Evolutionary conservation across 2,329 filamentous ascomycete species (phyloP), one percentile per base, ranked within the genome.

Genomic region (Beauveria pseudobassiana): DNA sequence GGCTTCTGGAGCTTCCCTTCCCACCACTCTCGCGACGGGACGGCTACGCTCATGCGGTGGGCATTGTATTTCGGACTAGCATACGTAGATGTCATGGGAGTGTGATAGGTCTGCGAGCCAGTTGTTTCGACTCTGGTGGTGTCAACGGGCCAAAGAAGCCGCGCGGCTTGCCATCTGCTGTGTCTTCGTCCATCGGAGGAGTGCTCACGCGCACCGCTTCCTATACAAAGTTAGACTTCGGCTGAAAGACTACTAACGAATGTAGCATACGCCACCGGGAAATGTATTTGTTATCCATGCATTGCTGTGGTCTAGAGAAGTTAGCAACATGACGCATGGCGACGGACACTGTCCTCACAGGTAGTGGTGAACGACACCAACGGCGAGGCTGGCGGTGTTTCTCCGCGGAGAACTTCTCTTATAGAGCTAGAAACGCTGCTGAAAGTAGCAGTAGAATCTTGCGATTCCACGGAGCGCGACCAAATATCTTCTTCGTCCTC

Each of bases 141-240:
- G 72, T 67, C 40, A 77, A 72, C 24, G 78, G 71, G 16, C 75
- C 75, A 65, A 81, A 81, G 65, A 80, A 78, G 4, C 72, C 73
- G 5, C 76, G 75, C 3, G 74, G 71, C 40, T 65, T 73, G 6
- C 74, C 72, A 51, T 73, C 74, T 16, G 70, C 69, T 9, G 72
- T 74, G 46, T 72, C 70, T 63, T 78, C 75, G 22, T 73, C 72
- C 22, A 79, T 66, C 0, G 78, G 78, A 1, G 80, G 80, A 3
- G 80, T 82, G 55, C 73, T 75, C 14, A 82, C 69, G 5, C 80
- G 74, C n/a, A 69, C 75, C 5, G 80, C 80, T 71, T 82, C 80
- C 80, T 82, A 3, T 9, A 18, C 8, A 56, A 7, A 9, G 48
- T 70, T 26, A 70, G 59, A 10, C n/a, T 28, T 20, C n/a, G 9